Conservation (phyloP, 495 filamentous ascomycete genomes). For the Xylaria sp. region DNA sequence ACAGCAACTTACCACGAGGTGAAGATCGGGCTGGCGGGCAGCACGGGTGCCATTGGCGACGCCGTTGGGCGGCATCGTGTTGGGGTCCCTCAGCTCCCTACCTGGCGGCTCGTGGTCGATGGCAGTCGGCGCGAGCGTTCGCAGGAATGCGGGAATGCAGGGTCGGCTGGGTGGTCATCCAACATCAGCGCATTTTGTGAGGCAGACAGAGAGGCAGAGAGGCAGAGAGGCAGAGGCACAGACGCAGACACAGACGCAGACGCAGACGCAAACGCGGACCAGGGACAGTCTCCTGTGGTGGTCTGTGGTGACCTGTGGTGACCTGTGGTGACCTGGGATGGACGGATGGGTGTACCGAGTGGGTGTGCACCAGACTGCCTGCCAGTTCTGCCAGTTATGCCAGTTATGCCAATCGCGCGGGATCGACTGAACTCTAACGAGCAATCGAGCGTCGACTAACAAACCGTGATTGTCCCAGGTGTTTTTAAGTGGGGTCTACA, state of each 20-base stretch:
- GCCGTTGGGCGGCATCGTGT: slow-evolving; percentile 40
- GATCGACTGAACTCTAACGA: slow-evolving; percentile 25
- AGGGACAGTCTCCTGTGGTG: slow-evolving; percentile 9
- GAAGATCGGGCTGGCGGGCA: slow-evolving; percentile 64
- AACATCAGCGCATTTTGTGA: slow-evolving; percentile 30
- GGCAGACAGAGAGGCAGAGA: too few species aligned
- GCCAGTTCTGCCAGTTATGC: too few species aligned
- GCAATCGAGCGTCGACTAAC: slow-evolving; percentile 20
- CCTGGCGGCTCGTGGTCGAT: slow-evolving; percentile 26
- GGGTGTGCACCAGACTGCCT: not conserved
- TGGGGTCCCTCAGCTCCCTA: slow-evolving; percentile 1
- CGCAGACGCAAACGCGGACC: not conserved
- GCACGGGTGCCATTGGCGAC: slow-evolving; percentile 38
- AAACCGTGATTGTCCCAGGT: slow-evolving; percentile 18
- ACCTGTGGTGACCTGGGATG: not conserved
- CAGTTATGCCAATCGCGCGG: slow-evolving; percentile 26
- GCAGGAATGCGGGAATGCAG: slow-evolving; percentile 29
- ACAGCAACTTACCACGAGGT: slow-evolving; percentile 71
- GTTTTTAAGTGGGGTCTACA: slow-evolving; percentile 24
- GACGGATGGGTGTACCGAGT: slow-evolving; percentile 7
- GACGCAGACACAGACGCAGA: too few species aligned
- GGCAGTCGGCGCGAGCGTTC: slow-evolving; percentile 35
- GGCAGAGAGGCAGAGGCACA: too few species aligned
- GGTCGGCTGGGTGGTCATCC: slow-evolving; percentile 14
- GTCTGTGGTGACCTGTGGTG: too few species aligned